Base-by-base conservation (phyloP, 257 asterid species). In the Gentiana dahurica region DNA sequence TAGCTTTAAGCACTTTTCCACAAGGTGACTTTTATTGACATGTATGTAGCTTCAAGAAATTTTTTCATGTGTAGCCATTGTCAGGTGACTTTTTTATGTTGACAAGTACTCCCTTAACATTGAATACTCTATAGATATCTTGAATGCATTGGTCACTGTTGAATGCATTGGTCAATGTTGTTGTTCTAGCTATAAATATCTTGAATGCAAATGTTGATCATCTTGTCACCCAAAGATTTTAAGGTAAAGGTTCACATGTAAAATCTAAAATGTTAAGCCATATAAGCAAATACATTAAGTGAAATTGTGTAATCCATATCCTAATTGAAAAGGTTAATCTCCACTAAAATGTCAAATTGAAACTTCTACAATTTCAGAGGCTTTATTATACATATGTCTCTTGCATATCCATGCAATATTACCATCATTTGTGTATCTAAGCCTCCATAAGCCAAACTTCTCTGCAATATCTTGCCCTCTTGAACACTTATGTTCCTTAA, bases 371-470 rank as follows among this genome's bases (percentile, higher is more conserved):
- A 79, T 59, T 55, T 83, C 91, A 61, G 72, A 71, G 62, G 82
- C 78, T 72, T 95, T 83, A 34, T 81, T 57, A 52, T 76, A 57
- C 79, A 85, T 61, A 58, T 88, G 97, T 79, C 95, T 83, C 67
- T 85, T 73, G 75, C 95, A 88, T 53, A 88, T 53, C 95, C 95
- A 88, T 48, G 95, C 91, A 63, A 88, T 83, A 33, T 77, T 84
- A 34, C 97, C 95, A 70, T 75, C 83, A 61, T 82, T 95, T 61
- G 71, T 64, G 76, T 82, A 85, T 67, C 95, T 73, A 11, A 82
- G 70, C 70, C 96, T 50, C 90, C 85, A 88, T 6, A 85, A 58
- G 12, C 94, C 97, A 11, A 88, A 82, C 72, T 77, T 88, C 63
- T 88, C 91, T 6, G 94, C 94, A 51, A 85, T 81, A 34, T 85